Evolutionary conservation across 176 grass and related monocot species (phyloP).

Genomic region (Bromus sterilis): DNA sequence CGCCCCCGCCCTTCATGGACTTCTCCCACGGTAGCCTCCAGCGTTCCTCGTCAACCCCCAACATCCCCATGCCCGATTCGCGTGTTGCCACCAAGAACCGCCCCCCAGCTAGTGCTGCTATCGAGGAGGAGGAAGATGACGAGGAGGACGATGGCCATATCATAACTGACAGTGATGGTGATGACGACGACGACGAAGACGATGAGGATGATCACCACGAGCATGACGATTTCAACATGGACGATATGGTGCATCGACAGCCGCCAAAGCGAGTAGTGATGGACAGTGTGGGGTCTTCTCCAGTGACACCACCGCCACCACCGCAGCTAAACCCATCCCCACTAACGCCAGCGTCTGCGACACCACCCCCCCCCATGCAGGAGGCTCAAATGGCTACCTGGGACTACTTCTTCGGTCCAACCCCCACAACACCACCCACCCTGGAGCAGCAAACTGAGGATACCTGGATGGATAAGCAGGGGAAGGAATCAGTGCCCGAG

Average conservation of each 20-base stretch:
- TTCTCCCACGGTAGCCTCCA: constrained; percentile 39
- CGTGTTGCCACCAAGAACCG: constrained; percentile 23
- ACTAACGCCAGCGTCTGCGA: not conserved
- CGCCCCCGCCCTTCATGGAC: constrained; percentile 37
- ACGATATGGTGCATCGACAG: constrained; percentile 23
- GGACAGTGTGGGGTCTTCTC: constrained; percentile 47
- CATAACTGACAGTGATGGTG: constrained; percentile 11
- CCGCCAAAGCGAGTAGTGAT: not conserved
- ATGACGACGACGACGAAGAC: not conserved
- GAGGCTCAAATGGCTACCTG: constrained; percentile 43
- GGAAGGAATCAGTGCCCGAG: constrained; percentile 19
- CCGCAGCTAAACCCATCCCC: constrained; percentile 28
- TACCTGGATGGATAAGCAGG: constrained; percentile 36
- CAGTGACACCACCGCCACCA: constrained; percentile 38
- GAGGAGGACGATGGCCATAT: constrained; percentile 41
- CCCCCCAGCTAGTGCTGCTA: constrained; percentile 9
- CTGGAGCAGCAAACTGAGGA: constrained; percentile 53
- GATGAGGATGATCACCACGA: constrained; percentile 35
- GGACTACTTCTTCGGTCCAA: constrained; percentile 51
- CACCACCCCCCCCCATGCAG: constrained; percentile 7
- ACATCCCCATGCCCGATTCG: constrained; percentile 49
- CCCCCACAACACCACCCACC: constrained; percentile 51
- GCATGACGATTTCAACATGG: constrained; percentile 40
- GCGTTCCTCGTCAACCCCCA: constrained; percentile 76
- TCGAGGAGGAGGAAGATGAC: constrained; percentile 61